These are phyloP conservation scores for Skeletonema marinoi DNA, from an alignment of 108 stramenopile genomes.

Conservation along the genomic window DNA sequence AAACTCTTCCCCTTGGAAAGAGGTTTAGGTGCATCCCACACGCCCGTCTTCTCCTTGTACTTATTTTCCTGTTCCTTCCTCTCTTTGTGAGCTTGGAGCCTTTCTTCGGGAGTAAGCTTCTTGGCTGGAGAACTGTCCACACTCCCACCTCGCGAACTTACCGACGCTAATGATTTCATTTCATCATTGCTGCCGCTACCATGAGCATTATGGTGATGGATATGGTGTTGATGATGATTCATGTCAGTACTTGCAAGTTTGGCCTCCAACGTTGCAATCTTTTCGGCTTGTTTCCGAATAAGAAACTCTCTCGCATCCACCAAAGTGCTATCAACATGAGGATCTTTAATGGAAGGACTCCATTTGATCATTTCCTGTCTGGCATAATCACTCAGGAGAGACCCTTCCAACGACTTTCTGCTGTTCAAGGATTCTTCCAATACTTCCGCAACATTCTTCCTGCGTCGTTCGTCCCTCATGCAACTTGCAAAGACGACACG, in stretches of 20 bases:
- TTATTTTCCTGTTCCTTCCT: slow-evolving; percentile 54
- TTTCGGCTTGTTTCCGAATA: slow-evolving; percentile 49
- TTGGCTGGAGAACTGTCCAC: slow-evolving; percentile 46
- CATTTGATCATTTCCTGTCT: slow-evolving; percentile 30
- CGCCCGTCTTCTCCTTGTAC: slow-evolving; percentile 53
- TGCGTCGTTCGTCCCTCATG: slow-evolving; percentile 28
- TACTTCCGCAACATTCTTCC: slow-evolving; percentile 9
- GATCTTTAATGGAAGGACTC: slow-evolving; percentile 25
- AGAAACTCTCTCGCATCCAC: slow-evolving; percentile 33
- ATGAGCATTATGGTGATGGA: not conserved
- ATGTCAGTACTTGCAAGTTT: slow-evolving; percentile 36
- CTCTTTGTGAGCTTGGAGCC: slow-evolving; percentile 52
- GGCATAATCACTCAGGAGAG: slow-evolving; percentile 47
- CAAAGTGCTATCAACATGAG: slow-evolving; percentile 5
- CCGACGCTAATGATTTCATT: not conserved
- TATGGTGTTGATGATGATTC: not conserved
- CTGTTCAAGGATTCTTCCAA: slow-evolving; percentile 5
- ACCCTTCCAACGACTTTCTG: slow-evolving; percentile 21
- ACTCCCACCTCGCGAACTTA: slow-evolving; percentile 35
- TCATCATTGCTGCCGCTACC: not conserved
- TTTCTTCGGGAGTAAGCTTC: slow-evolving; percentile 53
- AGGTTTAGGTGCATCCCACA: slow-evolving; percentile 53
- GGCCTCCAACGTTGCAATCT: slow-evolving; percentile 50
- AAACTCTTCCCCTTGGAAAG: slow-evolving; percentile 30
- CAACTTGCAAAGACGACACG: slow-evolving; percentile 38